Base-by-base conservation (phyloP, 306 rosid genomes). In the Dalbergia cultrata region DNA sequence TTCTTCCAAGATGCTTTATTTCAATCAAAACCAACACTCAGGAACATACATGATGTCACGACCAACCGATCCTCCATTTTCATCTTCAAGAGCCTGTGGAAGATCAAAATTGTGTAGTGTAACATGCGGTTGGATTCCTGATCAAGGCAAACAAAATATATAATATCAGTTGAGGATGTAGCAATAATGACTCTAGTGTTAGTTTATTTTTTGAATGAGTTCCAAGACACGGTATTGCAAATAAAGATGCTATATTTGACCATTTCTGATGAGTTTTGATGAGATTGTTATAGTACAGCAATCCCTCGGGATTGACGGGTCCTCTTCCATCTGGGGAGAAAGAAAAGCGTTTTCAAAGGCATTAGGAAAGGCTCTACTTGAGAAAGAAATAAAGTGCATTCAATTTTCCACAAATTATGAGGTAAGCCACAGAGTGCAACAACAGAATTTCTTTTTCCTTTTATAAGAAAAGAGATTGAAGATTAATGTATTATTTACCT, bases 231-330 rank as follows among this genome's bases (percentile, higher is more conserved):
- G 78, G 61, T 58, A 72, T 44, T 45, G 57, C 12, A 72, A 72
- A 72, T 52, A 2, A 61, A 72, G 87, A 62, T 80, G 69, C 31
- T 62, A 0, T 19, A 41, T 8, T 11, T 34, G 49, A 92, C 94
- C 94, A 13, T 90, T 80, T 65, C 74, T 78, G 13, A 89, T 60
- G 16, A 93, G 82, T 72, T 92, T 90, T 62, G 80, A 89, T 92
- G 76, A 94, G 89, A 81, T 94, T 92, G 86, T 89, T 94, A 87
- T 92, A 94, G 65, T 86, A 94, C 54, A 80, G 77, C 49, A 87
- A 64, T 43, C 97, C 97, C 78, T 90, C 88, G 18, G 96, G 97
- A 71, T 94, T 94, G 31, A 86, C 17, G 6, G 88, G 83, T 60
- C 97, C 96, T 85, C 85, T 90, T 52, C 97, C 98, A 85, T 87